Evolutionary conservation across 2,329 filamentous ascomycete genomes (phyloP), one percentile per base, ranked within the genome.

Genomic region (Botryotinia calthae): DNA sequence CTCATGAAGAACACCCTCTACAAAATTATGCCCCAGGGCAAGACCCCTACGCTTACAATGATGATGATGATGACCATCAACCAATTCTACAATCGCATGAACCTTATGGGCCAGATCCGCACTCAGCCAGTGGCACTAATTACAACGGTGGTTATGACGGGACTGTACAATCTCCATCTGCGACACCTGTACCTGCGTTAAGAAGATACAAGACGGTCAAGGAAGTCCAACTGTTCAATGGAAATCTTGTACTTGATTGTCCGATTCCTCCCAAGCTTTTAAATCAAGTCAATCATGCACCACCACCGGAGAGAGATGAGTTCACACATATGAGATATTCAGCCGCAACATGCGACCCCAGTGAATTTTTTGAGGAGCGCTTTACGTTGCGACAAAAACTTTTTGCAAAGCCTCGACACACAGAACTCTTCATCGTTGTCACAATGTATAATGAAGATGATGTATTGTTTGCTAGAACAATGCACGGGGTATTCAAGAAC

Each of bases 381-480:
- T 99, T 98, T 85, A 96, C 97, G 80, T 84, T 99, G 79, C 92
- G 96, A 71, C 96, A 98, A 82, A 93, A 93, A 79, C 94, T 98
- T 74, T 94, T 94, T 63, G 88, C 86, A 73, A 97, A 93, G 1
- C 86, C 90, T 51, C 90, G 96, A 75, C 95, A 98, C 82, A 98
- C 95, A 0, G 96, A 99, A 82, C 85, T 99, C 16, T 96, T 98
- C 81, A 97, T 99, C 79, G 97, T 95, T 81, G 86, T 99, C 74
- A 99, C 96, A 78, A 98, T 98, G 96, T 98, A 98, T 85, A 99
- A 99, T 82, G 96, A 99, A 83, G 93, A 98, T 82, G 96, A 98
- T 81, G 93, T 97, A 78, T 90, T 94, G 80, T 99, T 99, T 79
- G 98, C 96, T 10, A 90, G 96, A 64, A 99, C 96, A 1, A 98